phyloP scores from a whole-genome alignment of 2,329 filamentous ascomycete genomes.

The Verticillium zaregamsianum region DNA sequence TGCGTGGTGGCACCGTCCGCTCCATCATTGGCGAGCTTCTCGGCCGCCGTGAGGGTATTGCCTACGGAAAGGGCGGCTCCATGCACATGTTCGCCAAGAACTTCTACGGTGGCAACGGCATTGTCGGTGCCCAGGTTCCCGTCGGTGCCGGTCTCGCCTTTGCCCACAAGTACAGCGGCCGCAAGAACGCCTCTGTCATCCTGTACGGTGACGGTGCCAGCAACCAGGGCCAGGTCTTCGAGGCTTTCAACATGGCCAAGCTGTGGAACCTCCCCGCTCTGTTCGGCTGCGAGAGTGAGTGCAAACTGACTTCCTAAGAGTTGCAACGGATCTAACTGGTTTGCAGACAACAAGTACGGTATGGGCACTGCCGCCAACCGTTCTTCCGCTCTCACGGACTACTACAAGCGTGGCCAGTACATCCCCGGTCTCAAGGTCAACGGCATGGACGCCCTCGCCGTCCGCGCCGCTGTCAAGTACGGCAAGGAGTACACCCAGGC shows the following conservation, averaged over 20 bases:
- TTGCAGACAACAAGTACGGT: slow-evolving; percentile 97
- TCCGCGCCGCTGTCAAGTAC: slow-evolving; percentile 93
- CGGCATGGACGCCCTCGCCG: slow-evolving; percentile 97
- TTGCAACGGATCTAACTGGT: slow-evolving; percentile 18
- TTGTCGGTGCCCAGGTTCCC: slow-evolving; percentile 96
- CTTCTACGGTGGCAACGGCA: slow-evolving; percentile 99
- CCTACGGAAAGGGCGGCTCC: slow-evolving; percentile 97
- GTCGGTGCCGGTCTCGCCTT: slow-evolving; percentile 96
- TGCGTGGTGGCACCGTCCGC: slow-evolving; percentile 87
- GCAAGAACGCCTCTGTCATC: slow-evolving; percentile 81
- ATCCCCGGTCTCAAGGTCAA: slow-evolving; percentile 99
- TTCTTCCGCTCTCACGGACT: slow-evolving; percentile 93
- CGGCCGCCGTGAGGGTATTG: slow-evolving; percentile 91
- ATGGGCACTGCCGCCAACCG: slow-evolving; percentile 97
- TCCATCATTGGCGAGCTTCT: slow-evolving; percentile 95
- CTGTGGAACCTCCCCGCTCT: slow-evolving; percentile 95
- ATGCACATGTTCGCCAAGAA: slow-evolving; percentile 99
- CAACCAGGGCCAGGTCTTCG: slow-evolving; percentile 99
- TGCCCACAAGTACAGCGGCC: slow-evolving; percentile 88
- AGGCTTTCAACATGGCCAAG: slow-evolving; percentile 99
- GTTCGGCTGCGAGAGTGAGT: slow-evolving; percentile 96
- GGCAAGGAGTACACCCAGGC: slow-evolving; percentile 80
- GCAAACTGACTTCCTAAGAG: not conserved
- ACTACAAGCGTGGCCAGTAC: slow-evolving; percentile 99
- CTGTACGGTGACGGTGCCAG: slow-evolving; percentile 97